Base-by-base conservation (phyloP, 73 alveolate genomes). In the Stentor roeselii region DNA sequence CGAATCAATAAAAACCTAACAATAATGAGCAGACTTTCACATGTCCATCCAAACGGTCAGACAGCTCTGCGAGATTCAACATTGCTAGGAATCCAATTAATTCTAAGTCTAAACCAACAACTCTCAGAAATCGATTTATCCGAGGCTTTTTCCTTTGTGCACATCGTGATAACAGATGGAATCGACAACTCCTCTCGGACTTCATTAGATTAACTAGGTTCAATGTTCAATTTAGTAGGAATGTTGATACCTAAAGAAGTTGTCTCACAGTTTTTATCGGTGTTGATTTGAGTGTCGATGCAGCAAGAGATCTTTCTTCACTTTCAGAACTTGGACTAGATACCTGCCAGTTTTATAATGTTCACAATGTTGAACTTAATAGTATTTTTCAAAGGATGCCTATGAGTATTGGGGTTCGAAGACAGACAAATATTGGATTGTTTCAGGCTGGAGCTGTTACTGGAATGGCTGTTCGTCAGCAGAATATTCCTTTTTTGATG, bases 121-220 rank as follows among this genome's bases (percentile, higher is more conserved):
- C 34, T 67, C 21, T 14, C 21, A 27, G 0, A 67, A 1, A 27
- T 67, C 21, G 80, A 40, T 11, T 14, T 40, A 30, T 21, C 41
- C 1, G 41, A 67, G 0, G 37, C 37, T 0, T 67, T 36, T 1
- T 27, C 21, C 34, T 67, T 67, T 32, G 41, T 67, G 21, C 80
- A 67, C 0, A 67, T 67, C 0, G 80, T 67, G 37, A 67, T 67
- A 67, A 67, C 80, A 67, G 80, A 67, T 67, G 80, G 80, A 0
- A 40, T 1, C 11, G 80, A 67, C 37, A 2, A 27, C 2, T 36
- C 1, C 37, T 67, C 80, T 0, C 15, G 34, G 14, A 67, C 80
- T 34, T 67, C 80, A 21, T 27, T 67, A 14, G 50, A 67, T 27
- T 36, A 67, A 2, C 80, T 67, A 27, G 80, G 42, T 1, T 1